phyloP scores from a whole-genome alignment of 2,329 filamentous ascomycete species.

The Neonectria sp. region DNA sequence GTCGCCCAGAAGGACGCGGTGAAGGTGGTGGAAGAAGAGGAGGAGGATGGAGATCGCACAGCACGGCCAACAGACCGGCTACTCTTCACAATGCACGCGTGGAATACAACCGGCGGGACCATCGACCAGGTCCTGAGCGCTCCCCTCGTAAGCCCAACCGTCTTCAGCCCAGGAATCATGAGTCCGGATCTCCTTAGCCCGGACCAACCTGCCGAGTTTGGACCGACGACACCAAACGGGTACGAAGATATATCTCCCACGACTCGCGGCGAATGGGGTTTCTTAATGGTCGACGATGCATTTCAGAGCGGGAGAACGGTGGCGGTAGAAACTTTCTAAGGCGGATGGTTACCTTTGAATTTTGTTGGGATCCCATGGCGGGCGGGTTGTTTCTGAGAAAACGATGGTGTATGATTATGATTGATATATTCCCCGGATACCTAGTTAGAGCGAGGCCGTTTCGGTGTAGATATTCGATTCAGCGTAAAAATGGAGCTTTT shows the following conservation, averaged over 20 bases:
- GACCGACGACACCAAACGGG: conserved; percentile 70
- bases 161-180: conserved; percentile 39
- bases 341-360: neutral
- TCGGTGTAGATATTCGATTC: conserved; percentile 22
- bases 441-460: conserved; percentile 25
- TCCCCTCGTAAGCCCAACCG: conserved; percentile 36
- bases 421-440: conserved; percentile 8
- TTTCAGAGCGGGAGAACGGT: conserved; percentile 62
- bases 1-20: conserved; percentile 15
- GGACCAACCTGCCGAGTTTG: conserved; percentile 49
- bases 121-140: conserved; percentile 62
- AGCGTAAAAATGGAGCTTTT: conserved; percentile 23
- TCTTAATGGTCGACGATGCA: conserved; percentile 67
- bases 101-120: conserved; percentile 49
- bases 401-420: conserved; percentile 22
- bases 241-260: conserved; percentile 75
- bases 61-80: conserved; percentile 53
- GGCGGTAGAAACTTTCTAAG: conserved; percentile 58
- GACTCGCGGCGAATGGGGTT: conserved; percentile 75
- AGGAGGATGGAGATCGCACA: conserved; percentile 56
- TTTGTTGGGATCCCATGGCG: neutral
- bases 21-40: conserved; percentile 51
- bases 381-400: neutral
- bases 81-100: conserved; percentile 47
- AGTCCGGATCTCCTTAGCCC: conserved; percentile 43